A percentile compares a stretch with the other conserved stretches of the same genome.
These are phyloP conservation scores for Colletotrichum sp. DNA, from an alignment of 2,329 filamentous ascomycete genomes.

Conservation along the genomic window DNA sequence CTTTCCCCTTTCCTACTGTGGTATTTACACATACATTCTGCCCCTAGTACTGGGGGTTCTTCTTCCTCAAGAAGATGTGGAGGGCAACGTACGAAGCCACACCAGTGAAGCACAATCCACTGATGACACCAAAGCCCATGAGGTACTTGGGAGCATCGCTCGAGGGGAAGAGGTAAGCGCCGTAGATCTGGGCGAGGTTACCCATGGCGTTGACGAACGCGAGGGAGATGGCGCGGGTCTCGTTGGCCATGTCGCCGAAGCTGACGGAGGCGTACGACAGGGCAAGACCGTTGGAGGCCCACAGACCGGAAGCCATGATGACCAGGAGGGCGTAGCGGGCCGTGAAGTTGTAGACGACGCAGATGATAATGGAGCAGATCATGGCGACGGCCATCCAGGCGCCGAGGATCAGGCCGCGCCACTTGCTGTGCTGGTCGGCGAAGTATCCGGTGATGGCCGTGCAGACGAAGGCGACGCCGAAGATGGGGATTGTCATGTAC, in stretches of 20 bases:
- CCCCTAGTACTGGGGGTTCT: neutral
- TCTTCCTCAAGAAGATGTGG: neutral
- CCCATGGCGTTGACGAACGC: conserved; percentile 61
- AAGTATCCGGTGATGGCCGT: conserved; percentile 52
- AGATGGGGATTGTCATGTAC: conserved; percentile 54
- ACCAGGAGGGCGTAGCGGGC: conserved; percentile 58
- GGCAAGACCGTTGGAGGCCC: conserved; percentile 56
- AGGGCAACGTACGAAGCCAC: conserved; percentile 7
- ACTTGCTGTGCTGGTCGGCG: conserved; percentile 47
- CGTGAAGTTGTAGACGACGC: conserved; percentile 55
- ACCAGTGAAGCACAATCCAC: conserved; percentile 21
- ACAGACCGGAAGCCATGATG: conserved; percentile 60
- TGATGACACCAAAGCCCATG: conserved; percentile 38
- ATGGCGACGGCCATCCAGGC: conserved; percentile 49
- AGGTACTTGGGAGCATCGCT: conserved; percentile 54
- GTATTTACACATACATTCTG: neutral
- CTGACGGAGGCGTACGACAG: conserved; percentile 57
- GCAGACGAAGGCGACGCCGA: conserved; percentile 55
- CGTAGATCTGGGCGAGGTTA: conserved; percentile 62
- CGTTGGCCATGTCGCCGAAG: conserved; percentile 53
- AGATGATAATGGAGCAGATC: conserved; percentile 43
- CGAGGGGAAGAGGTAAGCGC: conserved; percentile 56
- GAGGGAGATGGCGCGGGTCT: conserved; percentile 48
- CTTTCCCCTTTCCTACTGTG: neutral
- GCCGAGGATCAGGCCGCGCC: conserved; percentile 53